Evolutionary conservation across 2,329 filamentous ascomycete species (phyloP), one percentile per base, ranked within the genome.

Genomic region (Rutstroemia sp.): DNA sequence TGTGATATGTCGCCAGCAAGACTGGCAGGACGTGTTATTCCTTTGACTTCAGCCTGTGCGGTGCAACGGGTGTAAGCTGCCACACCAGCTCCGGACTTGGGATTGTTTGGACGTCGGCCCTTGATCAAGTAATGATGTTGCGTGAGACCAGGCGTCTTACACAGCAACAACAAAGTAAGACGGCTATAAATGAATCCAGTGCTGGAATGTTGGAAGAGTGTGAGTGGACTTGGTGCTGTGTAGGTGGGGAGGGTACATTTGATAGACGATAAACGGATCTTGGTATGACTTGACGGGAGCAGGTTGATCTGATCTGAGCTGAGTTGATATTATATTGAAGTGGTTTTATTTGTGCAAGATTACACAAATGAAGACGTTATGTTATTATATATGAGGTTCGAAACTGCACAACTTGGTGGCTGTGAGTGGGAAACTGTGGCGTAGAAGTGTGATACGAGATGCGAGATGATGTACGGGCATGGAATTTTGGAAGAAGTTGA

Each of bases 1-100:
- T 54, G 19, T 54, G 51, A 54, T 54, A 54, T 48, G n/a, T 54
- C 51, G 51, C 51, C 51, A 42, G 47, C 44, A 38, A 54, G 42
- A 47, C 51, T 27, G 42, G 30, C 51, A 53, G 38, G 51, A 48
- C 21, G 16, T 25, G 23, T 39, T 14, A 7, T 16, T 38, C 10
- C 27, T 34, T 17, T 12, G 51, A 54, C 40, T 54, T 54, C 51
- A 54, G 51, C 27, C 51, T 54, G 21, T 54, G 27, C 42, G 51
- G 51, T 54, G 51, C 21, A 54, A 39, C 51, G 51, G 51, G 42
- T 54, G 42, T 30, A 53, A 25, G 42, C 51, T 48, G 44, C 50
- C 50, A 30, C 27, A 30, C 27, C 27, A 30, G 27, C 27, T 30
- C 38, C 17, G 38, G 12, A 54, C 51, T 40, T 39, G 17, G 9